Evolutionary conservation across 352 stramenopile species (phyloP), one percentile per base, ranked within the genome.

Genomic region (Phytophthora macrochlamydospora): DNA sequence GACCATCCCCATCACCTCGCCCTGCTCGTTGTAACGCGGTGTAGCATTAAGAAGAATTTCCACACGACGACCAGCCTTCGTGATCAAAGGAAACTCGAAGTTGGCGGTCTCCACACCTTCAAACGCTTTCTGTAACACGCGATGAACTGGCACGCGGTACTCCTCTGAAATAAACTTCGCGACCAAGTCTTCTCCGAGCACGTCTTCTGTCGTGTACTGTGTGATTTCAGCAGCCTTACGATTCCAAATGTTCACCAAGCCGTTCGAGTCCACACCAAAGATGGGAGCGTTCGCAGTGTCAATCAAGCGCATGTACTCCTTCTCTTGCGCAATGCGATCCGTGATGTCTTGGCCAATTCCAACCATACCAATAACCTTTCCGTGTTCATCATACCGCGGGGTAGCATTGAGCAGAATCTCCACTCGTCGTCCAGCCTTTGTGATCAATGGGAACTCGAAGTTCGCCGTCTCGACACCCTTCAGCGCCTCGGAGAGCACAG

Each of bases 71-170:
- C 71, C 78, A 37, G 69, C 68, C 43, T 79, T 85, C 1, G 72
- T 80, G 48, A 87, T 80, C 31, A 91, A 59, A 4, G 81, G 71
- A 70, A 91, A 91, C 49, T 97, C 89, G 46, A 97, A 97, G 69
- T 93, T 93, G 0, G 76, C 78, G 7, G 82, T 89, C 48, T 91
- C 67, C 7, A 75, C 72, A 24, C 79, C 76, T 55, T 87, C 51
- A 12, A 92, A 75, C 2, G 80, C 80, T 40, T 89, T 77, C 60
- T 91, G 50, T 24, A 78, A 40, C 3, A 74, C 71, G 18, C 62
- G 55, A 11, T 56, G 58, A 29, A 79, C 71, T 30, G 64, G 51
- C 2, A 68, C 54, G 12, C 66, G 63, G 28, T 76, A 74, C 38
- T 81, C 69, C 42, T 71, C 42, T 1, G 61, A 74, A 44, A 83